These are phyloP conservation scores for Pichia sp. DNA, from an alignment of 1,139 yeast genomes.

Conservation along the genomic window DNA sequence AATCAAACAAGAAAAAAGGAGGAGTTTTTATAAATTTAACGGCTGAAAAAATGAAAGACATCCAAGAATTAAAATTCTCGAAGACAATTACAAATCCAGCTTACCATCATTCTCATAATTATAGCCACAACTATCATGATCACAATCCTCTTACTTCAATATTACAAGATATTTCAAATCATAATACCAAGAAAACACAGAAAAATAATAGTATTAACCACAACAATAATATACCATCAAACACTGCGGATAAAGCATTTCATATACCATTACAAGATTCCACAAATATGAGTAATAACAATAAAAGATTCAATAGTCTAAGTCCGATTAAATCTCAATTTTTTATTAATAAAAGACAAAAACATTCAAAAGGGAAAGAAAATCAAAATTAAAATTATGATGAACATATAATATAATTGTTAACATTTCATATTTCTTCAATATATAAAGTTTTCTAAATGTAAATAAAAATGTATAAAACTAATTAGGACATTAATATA, in stretches of 20 bases:
- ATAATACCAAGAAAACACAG: too few species aligned
- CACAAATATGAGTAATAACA: conserved; percentile 12
- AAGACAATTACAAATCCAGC: too few species aligned
- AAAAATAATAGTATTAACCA: too few species aligned
- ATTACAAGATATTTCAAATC: too few species aligned
- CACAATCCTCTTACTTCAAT: too few species aligned
- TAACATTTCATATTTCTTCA: too few species aligned
- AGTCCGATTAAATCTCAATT: background rate
- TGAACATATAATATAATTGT: too few species aligned
- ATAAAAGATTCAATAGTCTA: background rate
- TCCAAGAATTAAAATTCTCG: background rate
- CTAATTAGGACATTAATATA: too few species aligned
- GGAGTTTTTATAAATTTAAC: background rate
- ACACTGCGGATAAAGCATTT: background rate
- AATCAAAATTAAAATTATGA: too few species aligned
- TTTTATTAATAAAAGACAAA: background rate
- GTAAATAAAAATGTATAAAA: too few species aligned
- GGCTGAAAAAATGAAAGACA: background rate
- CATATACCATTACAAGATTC: conserved; percentile 15
- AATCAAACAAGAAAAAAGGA: background rate
- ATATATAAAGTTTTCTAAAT: too few species aligned
- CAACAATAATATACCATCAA: background rate
- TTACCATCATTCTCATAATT: background rate
- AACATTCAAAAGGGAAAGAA: conserved; percentile 1
- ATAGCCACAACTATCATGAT: too few species aligned